A percentile compares a stretch with the other conserved stretches of the same genome.
Conservation (phyloP, 495 filamentous ascomycete genomes). For the Penicillium egyptiacum region DNA sequence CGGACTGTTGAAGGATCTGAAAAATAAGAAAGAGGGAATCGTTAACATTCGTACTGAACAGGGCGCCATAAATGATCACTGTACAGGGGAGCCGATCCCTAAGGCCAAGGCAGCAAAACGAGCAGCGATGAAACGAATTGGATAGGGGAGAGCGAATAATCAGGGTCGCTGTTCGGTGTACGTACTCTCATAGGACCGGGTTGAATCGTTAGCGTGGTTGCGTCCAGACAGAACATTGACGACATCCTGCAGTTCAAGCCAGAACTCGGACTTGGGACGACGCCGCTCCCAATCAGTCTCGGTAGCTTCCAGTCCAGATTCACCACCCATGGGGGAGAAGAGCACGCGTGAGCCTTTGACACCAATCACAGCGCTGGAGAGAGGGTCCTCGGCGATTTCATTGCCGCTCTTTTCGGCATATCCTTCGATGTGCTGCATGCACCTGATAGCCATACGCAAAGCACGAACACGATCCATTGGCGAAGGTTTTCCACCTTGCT, state of each 20-base stretch:
- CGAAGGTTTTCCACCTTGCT: conserved; percentile 90
- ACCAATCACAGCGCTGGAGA: conserved; percentile 80
- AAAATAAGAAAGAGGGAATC: conserved; percentile 7
- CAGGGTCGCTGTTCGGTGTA: conserved; percentile 19
- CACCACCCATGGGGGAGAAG: conserved; percentile 71
- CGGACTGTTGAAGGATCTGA: conserved; percentile 25
- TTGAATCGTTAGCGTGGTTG: conserved; percentile 33
- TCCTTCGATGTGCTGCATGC: conserved; percentile 82
- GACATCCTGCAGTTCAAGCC: conserved; percentile 75
- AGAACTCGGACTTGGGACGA: conserved; percentile 81
- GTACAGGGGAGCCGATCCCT: not conserved
- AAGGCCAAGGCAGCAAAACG: not conserved
- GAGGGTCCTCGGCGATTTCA: conserved; percentile 65
- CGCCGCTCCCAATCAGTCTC: conserved; percentile 94
- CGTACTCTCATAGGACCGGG: conserved; percentile 40
- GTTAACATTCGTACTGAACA: conserved; percentile 20
- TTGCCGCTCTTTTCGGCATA: conserved; percentile 66
- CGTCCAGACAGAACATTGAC: conserved; percentile 84
- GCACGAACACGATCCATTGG: conserved; percentile 96
- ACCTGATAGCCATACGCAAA: conserved; percentile 85
- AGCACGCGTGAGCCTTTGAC: conserved; percentile 87
- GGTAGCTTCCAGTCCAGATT: conserved; percentile 66
- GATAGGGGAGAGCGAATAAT: conserved; percentile 3
- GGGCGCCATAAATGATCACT: not conserved
- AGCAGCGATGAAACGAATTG: not conserved